These are phyloP conservation scores for Lachancea sp. DNA, from an alignment of 805 yeast species.

Conservation along the genomic window DNA sequence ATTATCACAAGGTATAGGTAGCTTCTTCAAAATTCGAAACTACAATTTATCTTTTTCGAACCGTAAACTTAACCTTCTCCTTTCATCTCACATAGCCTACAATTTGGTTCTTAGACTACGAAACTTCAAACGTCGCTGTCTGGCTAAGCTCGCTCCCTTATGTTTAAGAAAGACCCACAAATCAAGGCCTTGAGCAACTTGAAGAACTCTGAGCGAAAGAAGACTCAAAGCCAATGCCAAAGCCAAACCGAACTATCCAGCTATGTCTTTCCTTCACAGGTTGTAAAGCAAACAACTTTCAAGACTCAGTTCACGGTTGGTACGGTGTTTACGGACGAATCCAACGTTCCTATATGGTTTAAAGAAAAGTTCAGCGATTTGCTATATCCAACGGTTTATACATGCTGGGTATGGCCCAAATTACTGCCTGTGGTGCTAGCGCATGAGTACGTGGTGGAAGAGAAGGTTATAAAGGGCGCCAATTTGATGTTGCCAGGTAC, in stretches of 20 bases:
- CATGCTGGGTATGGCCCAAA: constrained; percentile 63
- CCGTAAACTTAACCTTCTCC: too few relatives aligned
- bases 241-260: constrained; percentile 24
- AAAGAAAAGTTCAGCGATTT: constrained; percentile 46
- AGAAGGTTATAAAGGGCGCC: constrained; percentile 65
- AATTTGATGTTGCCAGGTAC: constrained; percentile 72
- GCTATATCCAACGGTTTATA: constrained; percentile 63
- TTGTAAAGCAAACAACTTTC: constrained; percentile 57
- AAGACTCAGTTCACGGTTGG: constrained; percentile 52
- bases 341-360: constrained; percentile 70
- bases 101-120: too few relatives aligned
- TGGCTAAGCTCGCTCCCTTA: constrained; percentile 11
- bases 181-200: constrained; percentile 72
- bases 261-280: constrained; percentile 40
- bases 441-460: constrained; percentile 64
- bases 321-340: constrained; percentile 54
- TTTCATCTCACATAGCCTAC: too few relatives aligned
- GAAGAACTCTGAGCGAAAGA: constrained; percentile 69
- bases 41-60: too few relatives aligned
- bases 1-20: too few relatives aligned
- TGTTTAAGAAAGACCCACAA: constrained; percentile 36
- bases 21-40: too few relatives aligned
- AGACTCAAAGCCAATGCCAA: constrained; percentile 39
- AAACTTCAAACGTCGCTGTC: too few relatives aligned
- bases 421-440: constrained; percentile 65